Conservation (phyloP, 2,329 filamentous ascomycete genomes). For the Arachnomyces sp. region DNA sequence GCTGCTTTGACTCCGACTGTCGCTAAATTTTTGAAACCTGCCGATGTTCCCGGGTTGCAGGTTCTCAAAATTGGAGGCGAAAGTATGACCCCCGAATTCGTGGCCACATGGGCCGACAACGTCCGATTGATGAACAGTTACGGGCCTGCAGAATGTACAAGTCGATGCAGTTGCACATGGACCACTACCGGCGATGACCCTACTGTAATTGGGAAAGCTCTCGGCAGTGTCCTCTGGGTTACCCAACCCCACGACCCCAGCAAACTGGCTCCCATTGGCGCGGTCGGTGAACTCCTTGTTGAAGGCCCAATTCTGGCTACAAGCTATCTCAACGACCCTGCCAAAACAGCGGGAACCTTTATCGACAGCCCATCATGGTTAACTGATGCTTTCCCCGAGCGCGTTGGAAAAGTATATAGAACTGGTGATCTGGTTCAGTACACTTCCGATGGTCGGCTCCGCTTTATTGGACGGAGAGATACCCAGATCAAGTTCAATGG, state of each 20-base stretch:
- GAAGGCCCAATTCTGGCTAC: slow-evolving; percentile 29
- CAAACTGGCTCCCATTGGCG: slow-evolving; percentile 24
- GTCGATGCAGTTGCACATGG: slow-evolving; percentile 4
- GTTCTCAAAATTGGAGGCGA: slow-evolving; percentile 30
- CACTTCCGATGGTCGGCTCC: slow-evolving; percentile 7
- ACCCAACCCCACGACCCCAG: slow-evolving; percentile 32
- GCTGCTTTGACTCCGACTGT: slow-evolving; percentile 50
- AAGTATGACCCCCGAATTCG: slow-evolving; percentile 20
- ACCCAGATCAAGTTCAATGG: slow-evolving; percentile 2
- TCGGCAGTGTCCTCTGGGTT: slow-evolving; percentile 26
- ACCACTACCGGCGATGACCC: slow-evolving; percentile 10
- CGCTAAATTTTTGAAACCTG: slow-evolving; percentile 33
- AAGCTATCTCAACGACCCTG: slow-evolving; percentile 22
- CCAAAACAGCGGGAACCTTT: slow-evolving; percentile 11
- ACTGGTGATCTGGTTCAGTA: slow-evolving; percentile 2
- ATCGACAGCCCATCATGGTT: slow-evolving; percentile 11
- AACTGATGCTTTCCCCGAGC: slow-evolving; percentile 1
- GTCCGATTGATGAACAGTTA: slow-evolving; percentile 11
- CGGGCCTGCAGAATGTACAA: slow-evolving; percentile 14
- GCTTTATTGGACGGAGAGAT: slow-evolving; percentile 6
- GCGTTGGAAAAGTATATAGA: not conserved
- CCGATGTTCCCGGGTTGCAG: slow-evolving; percentile 31
- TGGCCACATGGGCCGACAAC: slow-evolving; percentile 23
- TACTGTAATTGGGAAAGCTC: slow-evolving; percentile 9
- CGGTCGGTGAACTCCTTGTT: slow-evolving; percentile 30